Evolutionary conservation across 2,329 filamentous ascomycete genomes (phyloP), one percentile per base, ranked within the genome.

Genomic region (Graphilbum fragrans): DNA sequence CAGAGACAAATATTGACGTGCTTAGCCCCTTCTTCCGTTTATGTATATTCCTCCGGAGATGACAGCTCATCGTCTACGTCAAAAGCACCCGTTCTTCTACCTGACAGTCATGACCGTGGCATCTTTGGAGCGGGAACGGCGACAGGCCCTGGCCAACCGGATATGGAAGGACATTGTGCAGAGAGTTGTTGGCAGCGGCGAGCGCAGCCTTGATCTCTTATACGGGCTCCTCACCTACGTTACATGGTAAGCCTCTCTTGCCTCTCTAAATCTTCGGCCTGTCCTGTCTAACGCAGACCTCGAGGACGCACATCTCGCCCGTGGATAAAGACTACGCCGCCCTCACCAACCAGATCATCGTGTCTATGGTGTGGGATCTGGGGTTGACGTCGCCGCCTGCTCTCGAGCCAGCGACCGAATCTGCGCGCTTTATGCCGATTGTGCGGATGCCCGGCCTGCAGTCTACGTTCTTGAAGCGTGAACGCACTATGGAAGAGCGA

Each of bases 11-110:
- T 35, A 17, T n/a, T n/a, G 12, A 5, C 14, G 12, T 27, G 23
- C 7, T 27, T 29, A 43, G 42, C 44, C 41, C 1, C 34, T 44
- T 2, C 38, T 40, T 2, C 42, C 45, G 4, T 41, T 47, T 23
- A 1, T 70, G 36, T 52, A 64, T 35, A 47, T 74, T 1, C 54
- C 60, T 0, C 43, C 56, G 0, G 53, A 57, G 16, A 55, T 58
- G 38, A 62, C 59, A 0, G 60, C 65, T 3, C 50, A 55, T 29
- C 47, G 55, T n/a, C 54, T 75, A 1, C 60, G 53, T 3, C 51
- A 51, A 9, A 53, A 62, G 17, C 53, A 58, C 3, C 70, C 74
- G 0, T 72, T 72, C 75, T 48, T 74, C 9, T 73, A 66, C 63
- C 49, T 67, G 9, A 64, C 61, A 29, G 69, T 76, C 35, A 60